Evolutionary conservation across 2,329 filamentous ascomycete species (phyloP), one percentile per base, ranked within the genome.

Genomic region (Malbranchea cinnamomea): DNA sequence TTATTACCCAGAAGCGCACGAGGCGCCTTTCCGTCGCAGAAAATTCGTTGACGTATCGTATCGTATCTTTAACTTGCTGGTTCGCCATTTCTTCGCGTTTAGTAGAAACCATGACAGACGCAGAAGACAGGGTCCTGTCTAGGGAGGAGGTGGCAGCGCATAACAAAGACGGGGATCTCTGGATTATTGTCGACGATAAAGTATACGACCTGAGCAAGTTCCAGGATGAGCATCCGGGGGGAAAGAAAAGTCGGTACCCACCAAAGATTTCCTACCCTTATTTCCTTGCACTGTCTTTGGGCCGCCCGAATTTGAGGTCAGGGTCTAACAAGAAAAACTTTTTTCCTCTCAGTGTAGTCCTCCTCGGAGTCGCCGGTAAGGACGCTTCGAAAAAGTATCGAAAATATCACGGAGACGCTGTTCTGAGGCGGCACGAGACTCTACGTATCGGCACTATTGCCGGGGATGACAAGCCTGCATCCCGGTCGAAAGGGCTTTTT

Each of bases 61-160:
- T n/a, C n/a, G n/a, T n/a, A n/a, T n/a, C n/a, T n/a, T n/a, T n/a
- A n/a, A n/a, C n/a, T n/a, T n/a, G n/a, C n/a, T n/a, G n/a, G n/a
- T n/a, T n/a, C n/a, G n/a, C n/a, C n/a, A n/a, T n/a, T n/a, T n/a
- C n/a, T n/a, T n/a, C n/a, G n/a, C n/a, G n/a, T n/a, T n/a, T n/a
- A n/a, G n/a, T n/a, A n/a, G n/a, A n/a, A n/a, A n/a, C n/a, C n/a
- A n/a, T n/a, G n/a, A n/a, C n/a, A n/a, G n/a, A n/a, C n/a, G n/a
- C n/a, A n/a, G n/a, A n/a, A n/a, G n/a, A n/a, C n/a, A n/a, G n/a
- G n/a, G n/a, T n/a, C n/a, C n/a, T n/a, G n/a, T 78, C 76, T 32
- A 67, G 74, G 41, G 70, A 70, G 62, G 85, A 94, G 53, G 87
- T 98, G 39, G 76, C 85, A 52, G 74, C 79, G 59, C 85, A 95